Evolutionary conservation across 495 filamentous ascomycete species (phyloP).

Genomic region (Ramalina intermedia): DNA sequence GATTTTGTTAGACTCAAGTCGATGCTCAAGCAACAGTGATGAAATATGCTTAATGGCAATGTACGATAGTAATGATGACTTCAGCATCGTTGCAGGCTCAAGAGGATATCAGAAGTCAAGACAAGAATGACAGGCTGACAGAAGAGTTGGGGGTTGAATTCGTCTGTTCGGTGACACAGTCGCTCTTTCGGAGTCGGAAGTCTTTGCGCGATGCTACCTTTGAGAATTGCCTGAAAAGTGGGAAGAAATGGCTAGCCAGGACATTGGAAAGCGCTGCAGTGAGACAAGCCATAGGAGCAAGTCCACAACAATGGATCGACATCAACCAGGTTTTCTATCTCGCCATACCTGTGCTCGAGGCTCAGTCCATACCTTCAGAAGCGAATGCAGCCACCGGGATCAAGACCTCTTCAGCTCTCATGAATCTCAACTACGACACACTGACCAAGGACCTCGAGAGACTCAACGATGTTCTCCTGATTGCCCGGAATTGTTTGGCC

Average conservation of each 20-base stretch:
- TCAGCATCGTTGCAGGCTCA: no score
- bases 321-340: conserved; percentile 43
- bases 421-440: conserved; percentile 58
- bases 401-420: conserved; percentile 48
- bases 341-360: conserved; percentile 46
- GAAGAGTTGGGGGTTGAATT: conserved; percentile 42
- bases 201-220: conserved; percentile 31
- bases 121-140: conserved; percentile 6
- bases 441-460: conserved; percentile 71
- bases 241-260: conserved; percentile 33
- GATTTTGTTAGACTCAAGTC: no score
- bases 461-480: conserved; percentile 70
- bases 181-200: conserved; percentile 32
- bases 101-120: no score
- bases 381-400: conserved; percentile 40
- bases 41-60: no score
- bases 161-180: conserved; percentile 37
- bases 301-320: conserved; percentile 55
- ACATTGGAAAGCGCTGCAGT: conserved; percentile 42
- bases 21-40: no score
- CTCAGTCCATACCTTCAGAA: conserved; percentile 47
- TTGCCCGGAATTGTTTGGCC: conserved; percentile 72
- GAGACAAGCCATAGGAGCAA: conserved; percentile 38
- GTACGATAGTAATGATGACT: no score
- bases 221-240: conserved; percentile 20